These are phyloP conservation scores for Termitomyces sp. DNA, from an alignment of 768 basidiomycete species.

Conservation along the genomic window DNA sequence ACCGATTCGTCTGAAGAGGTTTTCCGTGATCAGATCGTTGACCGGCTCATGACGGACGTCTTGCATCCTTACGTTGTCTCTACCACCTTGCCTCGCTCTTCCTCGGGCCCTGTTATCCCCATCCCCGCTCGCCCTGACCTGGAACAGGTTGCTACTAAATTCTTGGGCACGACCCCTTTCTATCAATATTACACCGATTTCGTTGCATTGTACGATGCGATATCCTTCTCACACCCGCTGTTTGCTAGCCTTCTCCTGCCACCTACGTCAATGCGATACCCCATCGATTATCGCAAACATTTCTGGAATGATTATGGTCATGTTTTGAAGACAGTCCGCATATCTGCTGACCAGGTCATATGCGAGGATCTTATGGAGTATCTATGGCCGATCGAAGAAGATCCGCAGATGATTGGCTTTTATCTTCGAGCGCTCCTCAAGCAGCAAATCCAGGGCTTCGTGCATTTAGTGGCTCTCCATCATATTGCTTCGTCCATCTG, in stretches of 20 bases:
- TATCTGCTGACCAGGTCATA: slow-evolving; percentile 45
- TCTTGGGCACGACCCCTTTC: slow-evolving; percentile 77
- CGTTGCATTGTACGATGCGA: slow-evolving; percentile 82
- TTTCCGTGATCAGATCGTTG: slow-evolving; percentile 71
- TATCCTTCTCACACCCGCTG: slow-evolving; percentile 76
- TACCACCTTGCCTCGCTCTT: slow-evolving; percentile 5
- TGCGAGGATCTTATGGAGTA: slow-evolving; percentile 51
- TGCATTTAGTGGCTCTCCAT: slow-evolving; percentile 66
- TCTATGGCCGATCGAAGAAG: slow-evolving; percentile 65
- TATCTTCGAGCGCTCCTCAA: slow-evolving; percentile 56
- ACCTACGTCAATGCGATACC: slow-evolving; percentile 70
- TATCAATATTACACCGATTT: slow-evolving; percentile 94
- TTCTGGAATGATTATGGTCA: slow-evolving; percentile 80
- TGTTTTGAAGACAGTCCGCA: slow-evolving; percentile 53
- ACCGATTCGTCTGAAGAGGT: slow-evolving; percentile 56
- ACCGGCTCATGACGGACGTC: slow-evolving; percentile 50
- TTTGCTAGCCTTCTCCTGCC: slow-evolving; percentile 76
- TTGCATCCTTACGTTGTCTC: slow-evolving; percentile 48
- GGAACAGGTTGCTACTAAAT: slow-evolving; percentile 48
- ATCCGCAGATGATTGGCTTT: slow-evolving; percentile 53
- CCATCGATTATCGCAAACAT: slow-evolving; percentile 76
- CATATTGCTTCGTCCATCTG: slow-evolving; percentile 75
- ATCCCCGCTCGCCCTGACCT: slow-evolving; percentile 25
- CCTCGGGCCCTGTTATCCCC: slow-evolving; percentile 14
- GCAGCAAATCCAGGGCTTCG: slow-evolving; percentile 45